Percentiles rank a stretch among this genome's conserved stretches.
Evolutionary conservation across 495 filamentous ascomycete species (phyloP).

Genomic region (Podospora anserina): DNA sequence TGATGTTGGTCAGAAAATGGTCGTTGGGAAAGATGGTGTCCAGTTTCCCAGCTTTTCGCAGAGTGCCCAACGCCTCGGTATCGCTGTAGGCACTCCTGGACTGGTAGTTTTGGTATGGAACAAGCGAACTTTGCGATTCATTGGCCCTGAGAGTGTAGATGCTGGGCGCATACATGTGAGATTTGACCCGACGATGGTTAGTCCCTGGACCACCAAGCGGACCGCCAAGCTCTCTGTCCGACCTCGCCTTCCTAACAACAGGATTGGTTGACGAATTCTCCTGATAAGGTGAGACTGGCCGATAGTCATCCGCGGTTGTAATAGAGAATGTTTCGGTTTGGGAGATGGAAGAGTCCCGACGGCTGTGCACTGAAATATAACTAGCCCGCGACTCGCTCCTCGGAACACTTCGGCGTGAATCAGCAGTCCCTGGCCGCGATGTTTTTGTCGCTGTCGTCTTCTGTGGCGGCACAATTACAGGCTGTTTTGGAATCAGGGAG

Average conservation of each 20-base stretch:
- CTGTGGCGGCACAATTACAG: constrained; percentile 19
- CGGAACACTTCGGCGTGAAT: constrained; percentile 10
- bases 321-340: constrained; percentile 61
- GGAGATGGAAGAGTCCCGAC: constrained; percentile 55
- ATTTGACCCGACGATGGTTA: constrained; percentile 35
- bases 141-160: constrained; percentile 67
- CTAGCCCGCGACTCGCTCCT: constrained; percentile 42
- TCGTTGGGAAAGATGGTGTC: constrained; percentile 63
- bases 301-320: constrained; percentile 38
- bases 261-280: constrained; percentile 1
- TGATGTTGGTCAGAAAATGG: constrained; percentile 67
- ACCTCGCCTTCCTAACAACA: constrained; percentile 5
- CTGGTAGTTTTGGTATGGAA: constrained; percentile 53
- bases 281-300: constrained; percentile 15
- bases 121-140: constrained; percentile 62
- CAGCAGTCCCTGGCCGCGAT: constrained; percentile 13
- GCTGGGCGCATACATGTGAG: constrained; percentile 51
- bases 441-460: constrained; percentile 42
- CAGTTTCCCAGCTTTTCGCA: constrained; percentile 55
- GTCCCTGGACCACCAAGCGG: constrained; percentile 15
- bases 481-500: constrained; percentile 17
- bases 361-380: constrained; percentile 52
- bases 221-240: constrained; percentile 13
- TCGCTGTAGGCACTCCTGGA: constrained; percentile 54
- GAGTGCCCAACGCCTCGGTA: constrained; percentile 51